Conservation (phyloP, 1,284 basidiomycete species). For the Thelephora terrestris region DNA sequence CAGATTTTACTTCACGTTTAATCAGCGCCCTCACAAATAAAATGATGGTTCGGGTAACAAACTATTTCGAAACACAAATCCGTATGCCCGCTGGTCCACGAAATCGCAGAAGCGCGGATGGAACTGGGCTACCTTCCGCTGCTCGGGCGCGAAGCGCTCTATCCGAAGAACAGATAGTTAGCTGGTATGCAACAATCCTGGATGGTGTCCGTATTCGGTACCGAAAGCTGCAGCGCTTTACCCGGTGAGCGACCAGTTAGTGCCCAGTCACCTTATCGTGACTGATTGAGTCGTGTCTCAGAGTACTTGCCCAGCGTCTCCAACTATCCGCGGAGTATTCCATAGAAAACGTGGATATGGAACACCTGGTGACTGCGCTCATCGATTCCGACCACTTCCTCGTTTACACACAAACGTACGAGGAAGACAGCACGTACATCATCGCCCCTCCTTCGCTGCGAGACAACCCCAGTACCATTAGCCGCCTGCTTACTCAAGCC, state of each 20-base stretch:
- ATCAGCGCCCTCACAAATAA: conserved; percentile 78
- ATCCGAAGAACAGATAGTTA: conserved; percentile 74
- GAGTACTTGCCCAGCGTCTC: conserved; percentile 77
- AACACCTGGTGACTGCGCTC: conserved; percentile 72
- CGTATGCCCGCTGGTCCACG: conserved; percentile 49
- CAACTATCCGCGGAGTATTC: conserved; percentile 94
- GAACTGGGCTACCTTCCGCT: background rate
- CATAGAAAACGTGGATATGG: conserved; percentile 73
- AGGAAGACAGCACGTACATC: conserved; percentile 91
- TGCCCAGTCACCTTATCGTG: background rate
- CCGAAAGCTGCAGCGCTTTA: conserved; percentile 90
- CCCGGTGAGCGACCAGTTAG: conserved; percentile 43
- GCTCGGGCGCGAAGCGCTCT: conserved; percentile 31
- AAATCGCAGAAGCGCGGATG: conserved; percentile 6
- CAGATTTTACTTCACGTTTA: conserved; percentile 4
- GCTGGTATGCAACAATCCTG: conserved; percentile 90
- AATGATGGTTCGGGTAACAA: conserved; percentile 82
- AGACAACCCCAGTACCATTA: conserved; percentile 75
- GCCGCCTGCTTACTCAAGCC: conserved; percentile 75
- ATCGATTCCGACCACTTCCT: conserved; percentile 89
- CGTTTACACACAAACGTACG: conserved; percentile 85
- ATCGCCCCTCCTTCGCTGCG: conserved; percentile 80
- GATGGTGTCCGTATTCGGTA: conserved; percentile 91
- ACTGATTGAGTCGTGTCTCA: conserved; percentile 18
- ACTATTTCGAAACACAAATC: conserved; percentile 92